A percentile compares a stretch with the other conserved stretches of the same genome.
Evolutionary conservation across 768 basidiomycete species (phyloP).

Genomic region (Psilocybe sp.): DNA sequence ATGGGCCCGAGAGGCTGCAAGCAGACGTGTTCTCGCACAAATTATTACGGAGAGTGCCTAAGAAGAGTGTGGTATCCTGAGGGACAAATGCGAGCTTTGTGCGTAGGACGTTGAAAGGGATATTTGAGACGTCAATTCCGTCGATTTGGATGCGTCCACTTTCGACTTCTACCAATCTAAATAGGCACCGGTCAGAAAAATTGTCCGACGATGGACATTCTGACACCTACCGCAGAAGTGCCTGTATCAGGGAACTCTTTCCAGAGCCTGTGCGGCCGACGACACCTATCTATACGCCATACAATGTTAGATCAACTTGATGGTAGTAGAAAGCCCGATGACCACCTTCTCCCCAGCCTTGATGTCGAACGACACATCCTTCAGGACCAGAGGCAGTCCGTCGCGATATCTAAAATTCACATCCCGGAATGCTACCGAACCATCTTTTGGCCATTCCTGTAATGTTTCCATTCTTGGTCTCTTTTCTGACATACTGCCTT

Average conservation of each 20-base stretch:
- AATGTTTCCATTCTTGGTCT: constrained; percentile 34
- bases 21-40: constrained; percentile 20
- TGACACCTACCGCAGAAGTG: constrained; percentile 44
- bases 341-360: constrained; percentile 62
- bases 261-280: constrained; percentile 49
- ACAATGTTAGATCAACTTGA: neutral
- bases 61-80: constrained; percentile 55
- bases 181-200: neutral
- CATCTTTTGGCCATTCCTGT: constrained; percentile 46
- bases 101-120: constrained; percentile 55
- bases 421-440: constrained; percentile 52
- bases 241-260: constrained; percentile 58
- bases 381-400: constrained; percentile 63
- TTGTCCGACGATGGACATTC: neutral
- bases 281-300: constrained; percentile 35
- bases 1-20: neutral
- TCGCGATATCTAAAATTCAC: constrained; percentile 59
- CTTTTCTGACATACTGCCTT: constrained; percentile 39
- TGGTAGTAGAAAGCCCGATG: neutral
- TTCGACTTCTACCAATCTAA: constrained; percentile 58
- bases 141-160: constrained; percentile 59
- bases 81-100: constrained; percentile 63
- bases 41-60: constrained; percentile 43
- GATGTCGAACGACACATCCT: constrained; percentile 54
- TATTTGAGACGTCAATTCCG: constrained; percentile 42